A percentile compares a stretch with the other conserved stretches of the same genome.
Evolutionary conservation across 1,139 yeast species (phyloP).

Genomic region (Lodderomyces margitis): DNA sequence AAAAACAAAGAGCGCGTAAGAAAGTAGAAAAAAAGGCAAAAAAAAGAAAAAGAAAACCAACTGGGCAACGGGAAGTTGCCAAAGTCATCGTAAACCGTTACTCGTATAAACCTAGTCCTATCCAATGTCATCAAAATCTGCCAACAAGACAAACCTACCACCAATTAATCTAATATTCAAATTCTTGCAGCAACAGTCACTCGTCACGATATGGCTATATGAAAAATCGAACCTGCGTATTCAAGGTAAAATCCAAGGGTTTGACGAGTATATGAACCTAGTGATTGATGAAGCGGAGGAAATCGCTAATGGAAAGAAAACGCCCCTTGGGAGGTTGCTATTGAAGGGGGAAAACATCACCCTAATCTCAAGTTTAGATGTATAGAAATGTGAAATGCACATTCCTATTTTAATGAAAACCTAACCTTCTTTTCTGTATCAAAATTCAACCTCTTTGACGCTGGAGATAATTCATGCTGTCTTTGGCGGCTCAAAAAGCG

Average conservation of each 20-base stretch:
- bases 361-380: conserved; percentile 60
- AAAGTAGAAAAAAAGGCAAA: conserved; percentile 2
- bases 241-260: conserved; percentile 84
- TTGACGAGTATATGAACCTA: conserved; percentile 96
- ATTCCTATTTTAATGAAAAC: neutral
- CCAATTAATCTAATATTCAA: conserved; percentile 91
- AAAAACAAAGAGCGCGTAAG: neutral
- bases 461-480: conserved; percentile 16
- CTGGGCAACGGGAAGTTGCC: neutral
- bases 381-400: conserved; percentile 17
- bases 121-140: conserved; percentile 19
- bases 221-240: conserved; percentile 79
- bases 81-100: neutral
- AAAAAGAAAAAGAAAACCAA: neutral
- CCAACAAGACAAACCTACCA: conserved; percentile 58
- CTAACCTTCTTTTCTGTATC: conserved; percentile 1
- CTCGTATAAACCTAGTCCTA: conserved; percentile 2
- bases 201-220: conserved; percentile 82
- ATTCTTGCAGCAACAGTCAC: conserved; percentile 76
- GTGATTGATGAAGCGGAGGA: conserved; percentile 91
- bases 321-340: conserved; percentile 54
- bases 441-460: conserved; percentile 11
- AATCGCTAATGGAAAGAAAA: conserved; percentile 45
- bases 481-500: conserved; percentile 16
- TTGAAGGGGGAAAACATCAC: conserved; percentile 95